Evolutionary conservation across 2,329 filamentous ascomycete species (phyloP).

Genomic region (Trichoderma pleuroti): DNA sequence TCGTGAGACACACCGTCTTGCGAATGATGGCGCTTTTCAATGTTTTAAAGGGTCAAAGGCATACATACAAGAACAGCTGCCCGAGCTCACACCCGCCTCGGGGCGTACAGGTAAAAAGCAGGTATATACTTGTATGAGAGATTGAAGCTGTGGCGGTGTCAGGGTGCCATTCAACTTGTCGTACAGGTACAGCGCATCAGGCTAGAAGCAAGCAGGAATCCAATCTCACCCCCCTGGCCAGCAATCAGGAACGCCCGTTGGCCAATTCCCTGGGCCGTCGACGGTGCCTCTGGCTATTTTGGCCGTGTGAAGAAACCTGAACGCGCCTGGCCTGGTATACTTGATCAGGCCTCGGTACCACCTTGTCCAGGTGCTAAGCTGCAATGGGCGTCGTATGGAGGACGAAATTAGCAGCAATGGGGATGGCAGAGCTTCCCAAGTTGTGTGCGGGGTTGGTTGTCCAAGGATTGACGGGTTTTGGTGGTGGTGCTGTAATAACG

Average conservation of each 20-base stretch:
- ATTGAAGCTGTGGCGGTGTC: background rate
- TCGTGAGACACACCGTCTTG: background rate
- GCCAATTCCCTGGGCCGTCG: background rate
- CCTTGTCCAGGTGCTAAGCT: background rate
- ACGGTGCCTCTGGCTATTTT: slow-evolving; percentile 1
- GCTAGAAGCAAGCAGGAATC: background rate
- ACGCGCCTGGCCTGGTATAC: background rate
- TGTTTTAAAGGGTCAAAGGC: background rate
- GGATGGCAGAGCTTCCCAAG: background rate
- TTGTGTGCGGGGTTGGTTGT: slow-evolving; percentile 12
- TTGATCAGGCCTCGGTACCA: background rate
- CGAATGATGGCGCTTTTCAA: background rate
- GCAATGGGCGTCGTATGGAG: background rate
- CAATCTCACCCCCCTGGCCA: background rate
- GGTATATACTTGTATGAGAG: background rate
- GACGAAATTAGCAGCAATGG: background rate
- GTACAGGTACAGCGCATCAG: background rate
- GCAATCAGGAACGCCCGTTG: background rate
- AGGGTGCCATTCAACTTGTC: background rate
- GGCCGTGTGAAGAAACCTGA: slow-evolving; percentile 1
- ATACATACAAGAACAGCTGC: background rate
- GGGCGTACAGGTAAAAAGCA: background rate
- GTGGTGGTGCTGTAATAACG: background rate
- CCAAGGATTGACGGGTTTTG: background rate
- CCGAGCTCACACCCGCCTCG: background rate